Evolutionary conservation across 2,329 filamentous ascomycete genomes (phyloP), one percentile per base, ranked within the genome.

Genomic region (Didymosphaeria variabile): DNA sequence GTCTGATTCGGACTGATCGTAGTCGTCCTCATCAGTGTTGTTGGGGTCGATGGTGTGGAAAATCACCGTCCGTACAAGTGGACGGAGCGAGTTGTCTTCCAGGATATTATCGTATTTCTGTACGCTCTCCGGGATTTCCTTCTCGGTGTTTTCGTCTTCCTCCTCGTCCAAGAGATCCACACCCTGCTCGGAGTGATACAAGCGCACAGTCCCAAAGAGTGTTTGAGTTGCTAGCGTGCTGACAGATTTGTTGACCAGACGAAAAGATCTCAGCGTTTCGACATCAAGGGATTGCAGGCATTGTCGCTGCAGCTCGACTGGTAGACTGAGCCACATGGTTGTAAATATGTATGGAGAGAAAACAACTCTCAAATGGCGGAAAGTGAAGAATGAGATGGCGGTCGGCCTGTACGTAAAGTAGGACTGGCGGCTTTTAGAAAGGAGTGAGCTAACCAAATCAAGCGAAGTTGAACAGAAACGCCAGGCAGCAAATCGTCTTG

Each of bases 251-350:
- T 31, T 47, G 53, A 53, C 40, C 26, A 60, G 44, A 47, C 49
- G 58, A 15, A 60, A 53, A 10, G 36, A 44, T 12, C 50, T 60
- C 5, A 57, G 38, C 3, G 38, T 29, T 19, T 36, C 5, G 23
- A 53, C 31, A 21, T 60, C 46, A 13, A 60, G 26, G 13, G 6
- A 19, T 34, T 51, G 38, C 10, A 60, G 10, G 29, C 58, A 60
- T 47, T 42, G 21, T n/a, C 19, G 49, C 21, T 59, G 55, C 29
- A 59, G 32, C 29, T 62, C 55, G 21, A 62, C 44, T 17, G 54
- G 55, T 13, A 58, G 44, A n/a, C 47, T 15, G 32, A 45, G 47
- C 26, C 55, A 38, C 58, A 52, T 44, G 6, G 23, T 46, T 47
- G 23, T 5, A 12, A 7, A 29, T 4, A 21, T 10, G n/a, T 23